Conservation (phyloP, 2,329 filamentous ascomycete genomes). For the Penicillium carneum region DNA sequence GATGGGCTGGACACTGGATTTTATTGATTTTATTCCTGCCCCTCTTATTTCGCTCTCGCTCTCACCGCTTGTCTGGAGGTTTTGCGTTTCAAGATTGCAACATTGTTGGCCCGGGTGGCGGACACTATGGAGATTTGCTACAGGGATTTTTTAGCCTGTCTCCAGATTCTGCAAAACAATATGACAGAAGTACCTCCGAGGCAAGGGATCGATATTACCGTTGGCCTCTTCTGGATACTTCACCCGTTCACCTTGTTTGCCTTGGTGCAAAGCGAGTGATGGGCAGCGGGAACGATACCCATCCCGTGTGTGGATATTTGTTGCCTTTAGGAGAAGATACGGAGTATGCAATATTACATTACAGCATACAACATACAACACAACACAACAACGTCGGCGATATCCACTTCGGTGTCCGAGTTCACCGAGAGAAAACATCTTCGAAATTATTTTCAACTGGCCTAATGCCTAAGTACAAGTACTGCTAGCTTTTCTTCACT, state of each 20-base stretch:
- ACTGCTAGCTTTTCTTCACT: background rate
- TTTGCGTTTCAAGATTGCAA: background rate
- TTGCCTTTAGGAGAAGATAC: constrained; percentile 8
- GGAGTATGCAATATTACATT: constrained; percentile 1
- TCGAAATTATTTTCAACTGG: constrained; percentile 13
- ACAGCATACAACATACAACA: background rate
- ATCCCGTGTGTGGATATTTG: constrained; percentile 24
- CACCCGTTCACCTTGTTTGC: background rate
- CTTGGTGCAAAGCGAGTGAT: background rate
- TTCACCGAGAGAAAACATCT: constrained; percentile 10
- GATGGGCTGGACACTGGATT: constrained; percentile 21
- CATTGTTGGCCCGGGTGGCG: background rate
- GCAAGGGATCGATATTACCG: background rate
- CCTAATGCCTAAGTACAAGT: background rate
- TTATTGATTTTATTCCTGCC: constrained; percentile 18
- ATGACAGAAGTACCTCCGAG: constrained; percentile 19
- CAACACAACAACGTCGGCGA: background rate
- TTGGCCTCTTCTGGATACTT: background rate
- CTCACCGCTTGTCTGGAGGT: constrained; percentile 36
- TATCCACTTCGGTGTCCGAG: constrained; percentile 22
- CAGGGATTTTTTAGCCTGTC: constrained; percentile 13
- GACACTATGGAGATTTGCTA: constrained; percentile 19
- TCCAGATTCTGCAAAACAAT: background rate
- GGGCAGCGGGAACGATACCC: constrained; percentile 24
- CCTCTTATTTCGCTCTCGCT: constrained; percentile 13